phyloP scores from a whole-genome alignment of 805 yeast species.

The Saturnispora silvae region DNA sequence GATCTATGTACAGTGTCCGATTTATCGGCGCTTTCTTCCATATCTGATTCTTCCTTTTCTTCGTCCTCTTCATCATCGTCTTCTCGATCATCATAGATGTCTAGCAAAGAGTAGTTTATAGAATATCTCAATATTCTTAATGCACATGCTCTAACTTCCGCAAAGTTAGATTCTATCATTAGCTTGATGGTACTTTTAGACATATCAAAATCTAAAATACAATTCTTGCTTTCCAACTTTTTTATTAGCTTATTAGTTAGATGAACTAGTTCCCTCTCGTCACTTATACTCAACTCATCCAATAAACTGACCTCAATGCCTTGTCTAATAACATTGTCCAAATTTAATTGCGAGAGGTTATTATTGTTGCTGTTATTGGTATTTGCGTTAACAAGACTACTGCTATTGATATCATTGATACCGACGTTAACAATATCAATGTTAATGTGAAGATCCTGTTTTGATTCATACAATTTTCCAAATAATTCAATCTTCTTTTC shows the following conservation, averaged over 20 bases:
- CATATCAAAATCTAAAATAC: not conserved
- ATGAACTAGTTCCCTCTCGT: constrained; percentile 5
- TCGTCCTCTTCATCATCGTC: not conserved
- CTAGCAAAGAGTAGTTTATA: no score
- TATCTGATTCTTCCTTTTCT: not conserved
- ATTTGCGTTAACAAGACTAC: no score
- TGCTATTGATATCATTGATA: no score
- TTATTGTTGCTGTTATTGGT: no score
- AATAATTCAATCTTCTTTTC: constrained; percentile 1
- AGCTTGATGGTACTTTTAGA: not conserved
- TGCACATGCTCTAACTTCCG: constrained; percentile 7
- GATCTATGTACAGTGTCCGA: not conserved
- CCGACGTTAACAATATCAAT: no score
- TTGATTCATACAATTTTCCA: not conserved
- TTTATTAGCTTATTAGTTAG: constrained; percentile 8
- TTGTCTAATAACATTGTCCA: not conserved
- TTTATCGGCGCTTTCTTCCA: not conserved
- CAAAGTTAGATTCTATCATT: constrained; percentile 6
- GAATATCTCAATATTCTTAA: constrained; percentile 7
- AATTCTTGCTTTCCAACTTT: not conserved
- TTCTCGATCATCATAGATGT: not conserved
- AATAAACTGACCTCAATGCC: not conserved
- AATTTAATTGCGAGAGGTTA: no score
- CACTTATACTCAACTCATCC: not conserved
- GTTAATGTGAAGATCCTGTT: no score